Evolutionary conservation across 257 asterid species (phyloP).

Genomic region (Knoxia roxburghii): DNA sequence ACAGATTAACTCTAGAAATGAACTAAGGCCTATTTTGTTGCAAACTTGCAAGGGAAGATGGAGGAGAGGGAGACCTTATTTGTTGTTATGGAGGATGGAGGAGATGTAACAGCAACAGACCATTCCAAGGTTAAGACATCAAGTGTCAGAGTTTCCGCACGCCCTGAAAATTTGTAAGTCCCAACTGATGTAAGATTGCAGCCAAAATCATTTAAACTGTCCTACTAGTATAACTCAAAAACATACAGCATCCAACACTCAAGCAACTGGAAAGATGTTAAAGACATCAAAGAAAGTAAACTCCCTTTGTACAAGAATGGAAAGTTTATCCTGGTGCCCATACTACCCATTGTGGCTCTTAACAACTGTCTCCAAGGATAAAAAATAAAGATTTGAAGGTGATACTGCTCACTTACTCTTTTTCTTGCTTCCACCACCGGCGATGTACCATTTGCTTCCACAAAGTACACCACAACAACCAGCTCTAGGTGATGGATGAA

Average conservation of each 20-base stretch:
- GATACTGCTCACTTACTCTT: constrained; percentile 47
- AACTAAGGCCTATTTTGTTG: constrained; percentile 64
- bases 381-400: neutral
- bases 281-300: neutral
- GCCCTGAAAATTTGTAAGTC: constrained; percentile 43
- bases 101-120: constrained; percentile 80
- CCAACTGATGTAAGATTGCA: neutral
- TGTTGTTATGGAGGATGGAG: constrained; percentile 77
- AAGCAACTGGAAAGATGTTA: neutral
- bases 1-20: constrained; percentile 2
- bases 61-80: constrained; percentile 82
- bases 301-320: neutral
- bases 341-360: neutral
- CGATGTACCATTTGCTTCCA: constrained; percentile 93
- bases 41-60: constrained; percentile 79
- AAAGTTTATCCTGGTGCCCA: neutral
- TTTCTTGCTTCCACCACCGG: constrained; percentile 97
- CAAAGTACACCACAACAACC: constrained; percentile 95
- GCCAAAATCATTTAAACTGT: neutral
- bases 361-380: neutral
- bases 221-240: neutral
- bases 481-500: constrained; percentile 96
- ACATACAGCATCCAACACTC: neutral
- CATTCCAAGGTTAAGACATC: constrained; percentile 88
- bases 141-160: constrained; percentile 75